Evolutionary conservation across 768 basidiomycete species (phyloP), one percentile per base, ranked within the genome.

Genomic region (Asterophora lycoperdoides): DNA sequence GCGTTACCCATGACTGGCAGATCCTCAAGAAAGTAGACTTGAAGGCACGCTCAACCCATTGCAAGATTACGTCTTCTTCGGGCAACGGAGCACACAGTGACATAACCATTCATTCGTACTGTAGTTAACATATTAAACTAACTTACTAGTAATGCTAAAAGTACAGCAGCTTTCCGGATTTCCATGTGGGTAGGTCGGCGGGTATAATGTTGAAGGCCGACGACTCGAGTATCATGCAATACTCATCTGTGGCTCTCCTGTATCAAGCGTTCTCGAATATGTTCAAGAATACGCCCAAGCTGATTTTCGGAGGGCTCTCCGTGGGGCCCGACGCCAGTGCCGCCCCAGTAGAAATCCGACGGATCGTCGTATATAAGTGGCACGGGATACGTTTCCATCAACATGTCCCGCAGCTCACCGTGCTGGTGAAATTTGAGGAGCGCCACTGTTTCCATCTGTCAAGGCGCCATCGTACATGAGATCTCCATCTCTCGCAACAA

Each of bases 351-450:
- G n/a, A 60, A 32, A 60, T 90, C 85, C 0, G 66, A 61, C 1
- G 66, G 61, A 56, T 84, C 82, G 8, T 67, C 62, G 56, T 83
- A 85, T 3, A 83, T 60, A 28, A 88, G 65, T 19, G 67, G 68
- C 5, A 69, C 69, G 14, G 69, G 56, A 4, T 72, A 77, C 2
- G 87, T 89, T 19, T 62, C 59, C 23, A 87, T 60, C 8, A 92
- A 74, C 54, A 79, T 58, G 15, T 53, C 50, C 20, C 80, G 75
- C 48, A 90, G 63, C 20, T 75, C 67, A 0, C 76, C 68, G 60
- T 91, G 84, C 66, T 90, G 88, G 41, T 67, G 73, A 56, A 90
- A 84, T 61, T 92, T 91, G 54, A 73, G 57, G 54, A 75, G 75
- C 45, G 89, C 56, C 30, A 84, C 84, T 5, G 83, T 78, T 42